phyloP scores from a whole-genome alignment of 1,139 yeast genomes.

The Kodamaea sp. region DNA sequence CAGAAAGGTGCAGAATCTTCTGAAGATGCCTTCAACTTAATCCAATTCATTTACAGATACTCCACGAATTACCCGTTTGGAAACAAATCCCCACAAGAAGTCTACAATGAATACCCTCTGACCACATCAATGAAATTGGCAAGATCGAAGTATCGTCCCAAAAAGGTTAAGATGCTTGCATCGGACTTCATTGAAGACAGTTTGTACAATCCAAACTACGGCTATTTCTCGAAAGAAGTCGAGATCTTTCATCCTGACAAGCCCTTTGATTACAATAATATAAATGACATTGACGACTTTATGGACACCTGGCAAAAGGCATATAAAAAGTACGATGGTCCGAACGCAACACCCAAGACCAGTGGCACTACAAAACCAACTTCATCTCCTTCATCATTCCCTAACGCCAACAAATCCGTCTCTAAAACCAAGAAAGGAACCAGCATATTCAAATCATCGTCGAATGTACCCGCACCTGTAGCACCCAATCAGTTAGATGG shows the following conservation, averaged over 20 bases:
- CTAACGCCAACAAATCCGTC: background rate
- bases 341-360: background rate
- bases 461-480: background rate
- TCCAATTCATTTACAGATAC: constrained; percentile 42
- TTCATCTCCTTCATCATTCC: background rate
- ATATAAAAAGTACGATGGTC: constrained; percentile 57
- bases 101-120: constrained; percentile 39
- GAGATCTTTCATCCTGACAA: constrained; percentile 68
- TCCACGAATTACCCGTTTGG: constrained; percentile 49
- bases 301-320: constrained; percentile 67
- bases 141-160: constrained; percentile 54
- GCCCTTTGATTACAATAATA: constrained; percentile 61
- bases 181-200: constrained; percentile 86
- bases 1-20: constrained; percentile 20
- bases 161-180: constrained; percentile 64
- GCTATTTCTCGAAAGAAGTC: constrained; percentile 77
- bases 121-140: constrained; percentile 50
- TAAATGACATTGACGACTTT: constrained; percentile 69
- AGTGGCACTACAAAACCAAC: background rate
- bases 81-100: constrained; percentile 40
- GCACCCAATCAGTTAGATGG: constrained; percentile 6
- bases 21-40: constrained; percentile 26
- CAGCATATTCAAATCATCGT: background rate
- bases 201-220: constrained; percentile 76
- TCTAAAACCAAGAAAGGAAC: background rate